Evolutionary conservation across 768 basidiomycete genomes (phyloP), one percentile per base, ranked within the genome.

Genomic region (Leccinellum rugosiceps): DNA sequence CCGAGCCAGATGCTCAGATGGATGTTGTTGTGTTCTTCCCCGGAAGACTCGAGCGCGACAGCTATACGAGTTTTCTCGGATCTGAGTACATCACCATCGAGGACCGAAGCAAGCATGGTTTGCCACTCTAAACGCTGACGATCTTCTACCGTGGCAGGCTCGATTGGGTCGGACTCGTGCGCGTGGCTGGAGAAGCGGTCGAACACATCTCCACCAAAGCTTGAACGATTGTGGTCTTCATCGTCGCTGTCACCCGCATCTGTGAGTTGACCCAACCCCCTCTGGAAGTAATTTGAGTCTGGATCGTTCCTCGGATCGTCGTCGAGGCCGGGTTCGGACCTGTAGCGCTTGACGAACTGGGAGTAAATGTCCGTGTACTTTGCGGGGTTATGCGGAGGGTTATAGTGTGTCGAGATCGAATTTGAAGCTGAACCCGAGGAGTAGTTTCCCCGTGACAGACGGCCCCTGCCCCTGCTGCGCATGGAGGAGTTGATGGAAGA

Each of bases 61-160:
- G 90, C 89, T 58, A 98, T 94, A 56, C 97, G 85, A 25, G 90
- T 90, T 75, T 94, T 97, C 76, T 98, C 97, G 1, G 92, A 90
- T 70, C 89, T 92, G 61, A 99, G 83, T 11, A 99, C 94, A 65
- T 98, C 95, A 10, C 97, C 95, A 30, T 85, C 84, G 47, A 99
- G 80, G 25, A 98, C 96, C 30, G 94, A 96, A 13, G 92, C 84
- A 31, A 98, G 83, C 86, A 98, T 89, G 17, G 88, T 88, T 72
- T 95, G 94, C 97, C 97, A 98, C 73, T 97, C 94, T 49, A 95
- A 73, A 26, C 95, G 80, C 65, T 94, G 90, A 59, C 83, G 80
- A 67, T 93, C 89, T 65, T 90, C 84, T 53, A 80, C 77, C 2
- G 89, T 87, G 43, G 84, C 82, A 25, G 88, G 86, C 57, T 86